Conservation (phyloP, 768 basidiomycete genomes). For the Leccinum subgranulosum region DNA sequence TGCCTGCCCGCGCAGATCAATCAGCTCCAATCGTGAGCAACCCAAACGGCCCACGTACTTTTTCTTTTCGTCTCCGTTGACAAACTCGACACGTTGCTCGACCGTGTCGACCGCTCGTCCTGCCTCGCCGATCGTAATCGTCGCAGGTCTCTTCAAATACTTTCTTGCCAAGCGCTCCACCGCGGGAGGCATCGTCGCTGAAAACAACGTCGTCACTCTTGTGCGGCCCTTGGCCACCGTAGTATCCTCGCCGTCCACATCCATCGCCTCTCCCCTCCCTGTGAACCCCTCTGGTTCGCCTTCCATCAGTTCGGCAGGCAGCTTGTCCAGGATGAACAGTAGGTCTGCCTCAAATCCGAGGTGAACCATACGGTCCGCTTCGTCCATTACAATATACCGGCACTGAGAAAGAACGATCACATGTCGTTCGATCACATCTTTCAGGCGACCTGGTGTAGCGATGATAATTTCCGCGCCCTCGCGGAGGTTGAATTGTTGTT, state of each 20-base stretch:
- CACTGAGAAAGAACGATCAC: slow-evolving; percentile 96
- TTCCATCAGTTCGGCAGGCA: slow-evolving; percentile 84
- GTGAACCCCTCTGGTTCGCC: slow-evolving; percentile 51
- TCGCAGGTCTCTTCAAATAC: slow-evolving; percentile 88
- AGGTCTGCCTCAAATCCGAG: slow-evolving; percentile 95
- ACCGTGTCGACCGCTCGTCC: slow-evolving; percentile 98
- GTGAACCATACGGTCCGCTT: slow-evolving; percentile 98
- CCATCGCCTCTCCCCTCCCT: slow-evolving; percentile 56
- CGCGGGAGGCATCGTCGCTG: slow-evolving; percentile 97
- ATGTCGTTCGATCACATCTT: slow-evolving; percentile 95
- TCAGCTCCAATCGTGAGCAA: slow-evolving; percentile 3
- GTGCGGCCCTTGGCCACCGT: slow-evolving; percentile 59
- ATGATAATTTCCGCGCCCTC: slow-evolving; percentile 99
- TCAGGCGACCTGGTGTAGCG: slow-evolving; percentile 96
- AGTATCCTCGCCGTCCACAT: slow-evolving; percentile 69
- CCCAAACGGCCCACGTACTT: slow-evolving; percentile 56
- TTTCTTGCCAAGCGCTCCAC: slow-evolving; percentile 94
- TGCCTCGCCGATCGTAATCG: slow-evolving; percentile 97
- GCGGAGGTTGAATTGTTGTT: slow-evolving; percentile 97
- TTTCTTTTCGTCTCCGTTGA: slow-evolving; percentile 93
- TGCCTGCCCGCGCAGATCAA: slow-evolving; percentile 45
- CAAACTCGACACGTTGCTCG: slow-evolving; percentile 93
- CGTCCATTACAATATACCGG: slow-evolving; percentile 99
- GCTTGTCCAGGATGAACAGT: slow-evolving; percentile 90
- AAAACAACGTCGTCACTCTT: slow-evolving; percentile 94